Percentiles rank a stretch among this genome's conserved stretches.
Evolutionary conservation across 1,284 basidiomycete species (phyloP).

Genomic region (Moesziomyces globuligerus): DNA sequence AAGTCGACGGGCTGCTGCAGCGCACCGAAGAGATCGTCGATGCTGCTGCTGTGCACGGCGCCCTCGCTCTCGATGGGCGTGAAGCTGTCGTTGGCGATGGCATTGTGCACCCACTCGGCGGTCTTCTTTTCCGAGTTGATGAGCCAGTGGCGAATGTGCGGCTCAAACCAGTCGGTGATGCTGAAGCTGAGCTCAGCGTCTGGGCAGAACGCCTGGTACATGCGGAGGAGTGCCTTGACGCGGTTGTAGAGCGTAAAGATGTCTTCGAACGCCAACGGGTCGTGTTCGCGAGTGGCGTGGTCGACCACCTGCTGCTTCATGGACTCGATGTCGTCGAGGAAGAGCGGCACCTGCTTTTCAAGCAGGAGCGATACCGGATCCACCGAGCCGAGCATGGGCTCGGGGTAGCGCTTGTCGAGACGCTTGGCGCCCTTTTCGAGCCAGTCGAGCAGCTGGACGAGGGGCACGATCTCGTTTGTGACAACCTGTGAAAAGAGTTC

Average conservation of each 20-base stretch:
- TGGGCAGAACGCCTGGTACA: constrained; percentile 83
- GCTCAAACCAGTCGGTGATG: constrained; percentile 77
- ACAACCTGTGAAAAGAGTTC: constrained; percentile 73
- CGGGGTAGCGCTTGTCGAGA: constrained; percentile 84
- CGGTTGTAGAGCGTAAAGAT: constrained; percentile 85
- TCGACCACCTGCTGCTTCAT: constrained; percentile 61
- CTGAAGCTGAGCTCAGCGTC: constrained; percentile 66
- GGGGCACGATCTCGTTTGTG: constrained; percentile 77
- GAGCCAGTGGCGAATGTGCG: constrained; percentile 89
- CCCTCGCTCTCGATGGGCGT: constrained; percentile 76
- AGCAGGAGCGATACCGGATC: constrained; percentile 76
- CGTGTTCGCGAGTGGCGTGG: constrained; percentile 52
- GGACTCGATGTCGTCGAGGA: constrained; percentile 76
- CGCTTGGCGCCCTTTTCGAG: constrained; percentile 85
- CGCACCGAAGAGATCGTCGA: constrained; percentile 94
- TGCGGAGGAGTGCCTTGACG: constrained; percentile 77
- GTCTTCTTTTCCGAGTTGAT: constrained; percentile 90
- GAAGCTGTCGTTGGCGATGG: constrained; percentile 58
- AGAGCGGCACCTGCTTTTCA: constrained; percentile 78
- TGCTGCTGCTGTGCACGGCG: constrained; percentile 89
- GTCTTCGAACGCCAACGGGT: constrained; percentile 70
- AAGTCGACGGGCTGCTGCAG: constrained; percentile 89
- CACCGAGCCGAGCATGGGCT: constrained; percentile 75
- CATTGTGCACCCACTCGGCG: constrained; percentile 80
- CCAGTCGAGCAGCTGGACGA: constrained; percentile 85